Base-by-base conservation (phyloP, 192 early-diverging fungal genomes). In the Geosiphon pyriformis region DNA sequence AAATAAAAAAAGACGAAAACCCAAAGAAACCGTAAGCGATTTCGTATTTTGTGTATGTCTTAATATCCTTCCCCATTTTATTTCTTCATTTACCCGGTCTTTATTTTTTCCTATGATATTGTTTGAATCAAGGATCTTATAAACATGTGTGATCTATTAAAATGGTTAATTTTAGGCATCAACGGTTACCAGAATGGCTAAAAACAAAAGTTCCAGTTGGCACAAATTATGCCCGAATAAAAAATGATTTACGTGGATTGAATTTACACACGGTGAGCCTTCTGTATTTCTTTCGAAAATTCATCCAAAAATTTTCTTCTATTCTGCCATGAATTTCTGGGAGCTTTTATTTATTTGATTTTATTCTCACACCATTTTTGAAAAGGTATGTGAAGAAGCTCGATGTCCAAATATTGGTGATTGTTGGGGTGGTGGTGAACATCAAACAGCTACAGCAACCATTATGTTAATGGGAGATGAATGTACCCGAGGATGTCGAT, bases 391-490 rank as follows among this genome's bases (percentile, higher is more conserved):
- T 78, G 96, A 98, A 69, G 94, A 96, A 65, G 96, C 96, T 46
- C 80, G 89, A 67, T 98, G 96, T 75, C 96, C 96, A 27, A 98
- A 98, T 77, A 94, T 98, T 76, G 91, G 94, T 42, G 96, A 98
- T 73, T 98, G 96, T 80, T 98, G 96, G 96, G 94, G 94, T 64
- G 95, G 94, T 31, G 94, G 94, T 61, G 92, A 95, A 74, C 87
- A 92, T 72, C 83, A 90, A 46, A 96, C 93, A 22, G 94, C 96
- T 2, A 98, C 96, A 2, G 96, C 96, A 0, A 98, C 96, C 7
- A 96, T 98, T 62, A 98, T 95, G 92, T 82, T 98, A 70, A 96
- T 98, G 94, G 96, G 96, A 59, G 94, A 95, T 70, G 92, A 94
- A 73, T 98, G 96, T 77, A 98, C 96, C 4, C 85, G 96, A 60